Evolutionary conservation across 2,329 filamentous ascomycete genomes (phyloP), one percentile per base, ranked within the genome.

Genomic region (Paramyrothecium sp.): DNA sequence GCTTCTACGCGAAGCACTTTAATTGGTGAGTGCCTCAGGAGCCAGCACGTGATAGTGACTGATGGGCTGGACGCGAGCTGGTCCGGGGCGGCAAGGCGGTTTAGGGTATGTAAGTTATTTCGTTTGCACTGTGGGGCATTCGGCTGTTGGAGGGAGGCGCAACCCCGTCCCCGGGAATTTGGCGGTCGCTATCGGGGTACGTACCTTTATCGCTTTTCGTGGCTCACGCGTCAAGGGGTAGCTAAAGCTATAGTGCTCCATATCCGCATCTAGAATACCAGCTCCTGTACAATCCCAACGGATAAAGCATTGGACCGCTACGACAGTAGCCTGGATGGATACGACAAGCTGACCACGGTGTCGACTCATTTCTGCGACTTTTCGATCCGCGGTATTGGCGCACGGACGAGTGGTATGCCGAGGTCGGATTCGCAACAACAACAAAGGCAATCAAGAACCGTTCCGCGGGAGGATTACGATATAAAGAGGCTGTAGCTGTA

Each of bases 1-100:
- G 73, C 66, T 61, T 58, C 54, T 57, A 74, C 72, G 73, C 72
- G 72, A 68, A 69, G 62, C 69, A 73, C 68, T 73, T 74, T 69
- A 75, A 69, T 63, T 61, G 38, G 46, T 34, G 59, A 57, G 41
- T 73, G 71, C 72, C 72, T 73, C 60, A 73, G 73, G 71, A 63
- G 64, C 56, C 7, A 12, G 56, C 71, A 74, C 71, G 72, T 74
- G 71, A 73, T 34, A 22, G 10, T 10, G 5, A 30, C 5, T 30
- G 26, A 10, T 30, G 10, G 10, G 4, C 10, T 30, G 26, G 10
- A 30, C 26, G 26, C 26, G 26, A 30, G 26, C 26, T 10, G 26
- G 10, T 30, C 26, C 26, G 26, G 26, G 26, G 26, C 4, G 26
- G 26, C 5, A 10, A 30, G 26, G 26, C 5, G 7, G 38, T 19